Evolutionary conservation across 75 land plant genomes (phyloP).

Genomic region (Selaginella tamariscina): DNA sequence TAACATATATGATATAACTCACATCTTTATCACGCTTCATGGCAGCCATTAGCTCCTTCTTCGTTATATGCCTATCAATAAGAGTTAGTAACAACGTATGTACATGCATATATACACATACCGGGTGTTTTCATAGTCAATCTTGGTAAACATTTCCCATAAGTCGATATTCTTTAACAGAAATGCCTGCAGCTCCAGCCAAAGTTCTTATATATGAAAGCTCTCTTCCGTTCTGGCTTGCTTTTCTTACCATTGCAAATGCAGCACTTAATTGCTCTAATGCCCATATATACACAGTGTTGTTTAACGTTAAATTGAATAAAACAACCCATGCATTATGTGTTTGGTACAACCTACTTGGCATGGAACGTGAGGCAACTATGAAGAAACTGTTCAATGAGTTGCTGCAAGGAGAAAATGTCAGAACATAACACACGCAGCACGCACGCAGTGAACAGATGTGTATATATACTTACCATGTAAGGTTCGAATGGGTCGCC

Average conservation of each 20-base stretch:
- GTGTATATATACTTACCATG: constrained; percentile 11
- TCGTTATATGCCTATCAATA: constrained; percentile 23
- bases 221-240: constrained; percentile 22
- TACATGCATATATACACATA: constrained; percentile 3
- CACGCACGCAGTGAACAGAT: background rate
- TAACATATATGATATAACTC: background rate
- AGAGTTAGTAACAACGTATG: background rate
- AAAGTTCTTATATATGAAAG: constrained; percentile 20
- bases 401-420: constrained; percentile 22
- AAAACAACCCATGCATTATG: background rate
- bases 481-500: constrained; percentile 37
- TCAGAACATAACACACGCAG: background rate
- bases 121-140: constrained; percentile 25
- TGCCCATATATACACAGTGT: constrained; percentile 12
- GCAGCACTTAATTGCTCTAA: constrained; percentile 27
- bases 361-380: constrained; percentile 18
- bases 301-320: background rate
- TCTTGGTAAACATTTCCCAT: constrained; percentile 24
- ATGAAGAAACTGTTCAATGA: constrained; percentile 19
- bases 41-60: constrained; percentile 29
- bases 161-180: constrained; percentile 25
- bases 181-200: constrained; percentile 26
- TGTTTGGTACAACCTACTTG: constrained; percentile 5
- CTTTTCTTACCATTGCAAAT: constrained; percentile 21
- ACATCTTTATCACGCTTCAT: constrained; percentile 41